Evolutionary conservation across 768 basidiomycete genomes (phyloP), one percentile per base, ranked within the genome.

Genomic region (Melanogaster broomeanus): DNA sequence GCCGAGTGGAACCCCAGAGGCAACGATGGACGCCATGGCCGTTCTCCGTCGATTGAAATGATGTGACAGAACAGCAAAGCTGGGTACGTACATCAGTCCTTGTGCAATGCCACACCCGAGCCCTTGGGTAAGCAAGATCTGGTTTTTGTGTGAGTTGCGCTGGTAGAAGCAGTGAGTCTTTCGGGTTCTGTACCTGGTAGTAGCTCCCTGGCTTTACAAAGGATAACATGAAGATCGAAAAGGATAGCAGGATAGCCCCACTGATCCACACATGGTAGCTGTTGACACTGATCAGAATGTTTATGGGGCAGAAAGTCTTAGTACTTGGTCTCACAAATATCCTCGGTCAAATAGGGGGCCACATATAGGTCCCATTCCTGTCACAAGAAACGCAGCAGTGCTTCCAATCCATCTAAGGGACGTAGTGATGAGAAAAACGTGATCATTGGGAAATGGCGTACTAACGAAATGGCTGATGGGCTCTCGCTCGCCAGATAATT

Each of bases 341-440:
- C 82, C 82, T n/a, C 69, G 69, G 47, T 83, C 82, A 53, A 76
- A 79, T 8, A 75, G 71, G 44, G 70, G 60, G 3, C 82, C 82
- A 5, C 74, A 61, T 33, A 79, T 28, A 11, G 77, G 49, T 15
- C 79, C 71, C n/a, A 65, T 52, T 0, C 64, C 59, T 19, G 75
- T 56, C 16, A 69, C 52, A 11, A 79, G 61, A 41, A 77, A 73
- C 1, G 74, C 58, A 53, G 81, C 77, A 16, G 73, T 58, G 24
- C 79, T 75, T 37, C 81, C 82, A 52, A 83, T 75, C 72, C 71
- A 75, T 12, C 71, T 70, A 42, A 13, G 6, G 13, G 31, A 31
- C 6, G 31, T 31, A 3, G 31, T 10, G 31, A 31, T 31, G 31
- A 31, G 31, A 31, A 15, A 13, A 13, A 3, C 5, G 15, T 3